Evolutionary conservation across 371 early-diverging fungal genomes (phyloP), one percentile per base, ranked within the genome.

Genomic region (Coemansia linderi): DNA sequence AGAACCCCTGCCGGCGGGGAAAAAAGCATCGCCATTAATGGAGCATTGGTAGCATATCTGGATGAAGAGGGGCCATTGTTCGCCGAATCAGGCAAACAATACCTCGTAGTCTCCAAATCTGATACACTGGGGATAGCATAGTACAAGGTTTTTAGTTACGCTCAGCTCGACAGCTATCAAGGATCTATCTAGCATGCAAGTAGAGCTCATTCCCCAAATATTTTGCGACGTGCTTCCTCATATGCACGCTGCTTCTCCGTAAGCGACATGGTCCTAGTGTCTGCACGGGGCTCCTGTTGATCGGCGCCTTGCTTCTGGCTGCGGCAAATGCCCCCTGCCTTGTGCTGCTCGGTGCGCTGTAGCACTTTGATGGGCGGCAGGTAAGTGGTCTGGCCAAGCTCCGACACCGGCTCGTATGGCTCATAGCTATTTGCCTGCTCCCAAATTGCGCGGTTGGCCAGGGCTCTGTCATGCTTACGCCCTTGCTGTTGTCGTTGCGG

Each of bases 161-260:
- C 39, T 8, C 8, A 39, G 13, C 39, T 39, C 39, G 4, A 39
- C 39, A 39, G 1, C 9, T 8, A 7, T 9, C 9, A 7, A 39
- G 13, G 19, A n/a, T 44, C 7, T 19, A 44, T 44, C 46, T 44
- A 19, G 50, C 13, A 50, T 50, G 50, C 50, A 50, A 46, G 50
- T 9, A 22, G 24, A 24, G 13, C 50, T 22, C 50, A 22, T 50
- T 50, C 41, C 3, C 40, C 41, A n/a, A 65, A 65, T 22, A 57
- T 65, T 36, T n/a, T 13, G 36, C 58, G 65, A 29, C 65, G 65
- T 13, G 52, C 46, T 43, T 58, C 44, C 1, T 44, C 58, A 36
- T 65, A 65, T 44, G 43, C 65, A n/a, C 44, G 57, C 22, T 65
- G 57, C 59, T 58, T 58, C 22, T 65, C 65, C 10, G 43, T 65